Base-by-base conservation (phyloP, 2,329 filamentous ascomycete genomes). In the Amylocarpus encephaloides region DNA sequence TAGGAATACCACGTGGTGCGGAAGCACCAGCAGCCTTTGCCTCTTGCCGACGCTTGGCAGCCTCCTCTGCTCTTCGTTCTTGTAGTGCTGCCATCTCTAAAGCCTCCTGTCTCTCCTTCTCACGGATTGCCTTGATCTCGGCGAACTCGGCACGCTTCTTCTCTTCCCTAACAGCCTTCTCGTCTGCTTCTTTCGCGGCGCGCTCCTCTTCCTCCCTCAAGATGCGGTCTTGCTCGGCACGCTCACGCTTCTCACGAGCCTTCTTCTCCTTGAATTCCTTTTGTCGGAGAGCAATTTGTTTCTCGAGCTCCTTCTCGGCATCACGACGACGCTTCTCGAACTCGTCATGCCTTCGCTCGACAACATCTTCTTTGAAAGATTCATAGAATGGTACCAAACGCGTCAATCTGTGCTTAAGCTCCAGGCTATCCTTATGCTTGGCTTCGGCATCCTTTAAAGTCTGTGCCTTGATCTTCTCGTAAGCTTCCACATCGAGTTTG, bases 321-420 rank as follows among this genome's bases (percentile, higher is more conserved):
- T 88, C 85, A 68, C 86, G 90, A 66, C 88, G 88, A 58, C 91
- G 87, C 75, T 87, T 92, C 78, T 97, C 93, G 61, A 97, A 98
- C 70, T 97, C 90, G 62, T 95, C 87, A 66, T 89, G 88, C 62
- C 92, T 88, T 66, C 89, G 85, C 69, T 93, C 85, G 55, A 88
- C 87, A 48, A 98, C 82, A 43, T 84, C 83, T 59, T 84, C 77
- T 65, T 87, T 83, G 80, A 95, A 97, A 9, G 74, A 72, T 68
- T 93, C 89, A 72, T 95, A 98, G 48, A 77, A 70, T n/a, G 84
- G 79, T 57, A 97, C 85, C 48, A 98, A 79, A 55, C 91, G 83
- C 65, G 79, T 85, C 46, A 98, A 82, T 66, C 93, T 87, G 70
- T 95, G 86, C 80, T 97, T 97, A 61, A 98, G 81, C 61, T 90